Base-by-base conservation (phyloP, 495 filamentous ascomycete species). In the Penicillium mononematosum region DNA sequence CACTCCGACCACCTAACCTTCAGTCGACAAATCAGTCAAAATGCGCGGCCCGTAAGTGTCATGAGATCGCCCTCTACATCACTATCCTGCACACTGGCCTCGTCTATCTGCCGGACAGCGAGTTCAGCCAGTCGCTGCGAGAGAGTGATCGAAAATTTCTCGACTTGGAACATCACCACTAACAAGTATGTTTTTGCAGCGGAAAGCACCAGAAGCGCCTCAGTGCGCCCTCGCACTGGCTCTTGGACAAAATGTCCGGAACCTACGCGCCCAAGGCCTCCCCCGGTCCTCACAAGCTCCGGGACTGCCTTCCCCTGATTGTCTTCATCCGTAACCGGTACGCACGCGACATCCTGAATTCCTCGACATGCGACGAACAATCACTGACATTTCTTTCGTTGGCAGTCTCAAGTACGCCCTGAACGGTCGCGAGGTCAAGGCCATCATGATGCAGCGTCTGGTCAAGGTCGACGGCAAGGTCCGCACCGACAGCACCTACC, bases 121-220 rank as follows among this genome's bases (percentile, higher is more conserved):
- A 61, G 9, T 47, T 47, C 25, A 29, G 31, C 53, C 43, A 38
- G 43, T 39, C 27, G 10, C 45, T 50, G 29, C 20, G 16, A 45
- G 16, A 6, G 22, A 24, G 22, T 42, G 39, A 57, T 57, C 11
- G 16, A 47, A 19, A 55, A 39, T 25, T 19, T 60, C 47, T 50
- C 20, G 39, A 53, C 42, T 12, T 45, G 20, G 45, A 63, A 52
- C 48, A 55, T 58, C 17, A 56, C 53, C 5, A 66, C 75, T 77
- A 61, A 79, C 64, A 46, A 8, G 42, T 47, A 71, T 74, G 65
- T 27, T 24, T 52, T 52, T 63, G 72, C 75, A 96, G 91, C 72
- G 96, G 93, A 86, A 98, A 98, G 86, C 95, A 98, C 81, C 92
- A 96, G 77, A 98, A 98, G 93, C 91, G 94, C 84, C 85, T 98